Base-by-base conservation (phyloP, 495 filamentous ascomycete species). In the Haplographium delicatum region DNA sequence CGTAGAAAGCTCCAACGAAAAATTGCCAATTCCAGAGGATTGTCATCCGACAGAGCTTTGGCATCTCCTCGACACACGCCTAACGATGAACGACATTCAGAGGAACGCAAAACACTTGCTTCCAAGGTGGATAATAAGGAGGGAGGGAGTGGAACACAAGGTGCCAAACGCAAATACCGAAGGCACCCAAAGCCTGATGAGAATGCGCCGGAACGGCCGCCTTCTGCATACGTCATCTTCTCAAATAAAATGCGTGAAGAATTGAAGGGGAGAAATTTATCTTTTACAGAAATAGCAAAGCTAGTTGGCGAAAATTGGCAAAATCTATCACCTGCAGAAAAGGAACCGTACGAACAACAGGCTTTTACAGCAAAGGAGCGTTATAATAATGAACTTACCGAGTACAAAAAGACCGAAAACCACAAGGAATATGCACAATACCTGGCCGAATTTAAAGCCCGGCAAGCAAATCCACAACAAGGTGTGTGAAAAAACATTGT, bases 201-300 rank as follows among this genome's bases (percentile, higher is more conserved):
- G 39, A 76, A 87, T 71, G 86, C 86, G 3, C 86, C 86, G 13
- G 84, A 87, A 59, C 70, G 86, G 22, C 82, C 86, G 19, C 82
- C 86, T 1, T 89, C 86, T 8, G 86, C 86, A 28, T 90, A 90
- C 64, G 86, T 90, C 19, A 80, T 90, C 46, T 90, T 90, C 61
- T 88, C 86, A 3, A 89, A 89, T 62, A 84, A 85, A 61, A 82
- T 88, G 65, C 75, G 86, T 49, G 86, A 89, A 48, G 76, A 82
- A 30, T 67, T 90, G 20, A 87, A 84, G 58, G 83, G 79, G 5
- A 80, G 83, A 42, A 83, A 84, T 47, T 58, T 89, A 39, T 84
- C 82, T 6, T 90, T 90, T 63, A 86, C 86, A 7, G 86, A 88
- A 48, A 89, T 90, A 53, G 86, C 86, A 10, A 89, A 90, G 62